A percentile compares a stretch with the other conserved stretches of the same genome.
Evolutionary conservation across 2,329 filamentous ascomycete species (phyloP).

Genomic region (Trichoderma citrinoviride): DNA sequence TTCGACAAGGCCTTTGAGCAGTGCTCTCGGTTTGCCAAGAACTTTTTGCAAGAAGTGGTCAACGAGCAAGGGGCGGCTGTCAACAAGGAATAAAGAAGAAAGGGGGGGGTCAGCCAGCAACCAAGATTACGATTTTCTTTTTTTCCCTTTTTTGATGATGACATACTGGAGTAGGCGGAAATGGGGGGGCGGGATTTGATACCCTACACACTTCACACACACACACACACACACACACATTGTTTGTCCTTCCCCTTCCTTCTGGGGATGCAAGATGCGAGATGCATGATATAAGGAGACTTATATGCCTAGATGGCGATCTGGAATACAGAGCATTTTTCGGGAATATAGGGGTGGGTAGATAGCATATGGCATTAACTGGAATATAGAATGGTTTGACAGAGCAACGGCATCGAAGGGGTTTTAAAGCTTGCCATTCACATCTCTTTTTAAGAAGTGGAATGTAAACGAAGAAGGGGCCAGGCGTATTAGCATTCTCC

Average conservation of each 20-base stretch:
- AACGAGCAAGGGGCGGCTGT: slow-evolving; percentile 22
- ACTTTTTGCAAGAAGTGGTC: slow-evolving; percentile 63
- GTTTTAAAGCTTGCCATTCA: too few relatives aligned
- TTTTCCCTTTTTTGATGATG: neutral
- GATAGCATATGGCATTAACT: neutral
- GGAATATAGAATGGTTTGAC: neutral
- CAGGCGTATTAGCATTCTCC: too few relatives aligned
- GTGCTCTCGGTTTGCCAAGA: slow-evolving; percentile 70
- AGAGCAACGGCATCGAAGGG: neutral
- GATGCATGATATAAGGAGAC: neutral
- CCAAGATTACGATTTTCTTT: neutral
- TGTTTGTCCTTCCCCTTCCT: neutral
- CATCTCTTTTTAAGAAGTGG: too few relatives aligned
- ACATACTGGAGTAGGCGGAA: slow-evolving; percentile 10
- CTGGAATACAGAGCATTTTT: neutral
- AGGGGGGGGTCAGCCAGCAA: neutral
- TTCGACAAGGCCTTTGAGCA: slow-evolving; percentile 89
- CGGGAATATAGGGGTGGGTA: neutral
- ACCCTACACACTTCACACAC: slow-evolving; percentile 1
- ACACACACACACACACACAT: too few relatives aligned
- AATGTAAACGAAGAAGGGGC: too few relatives aligned
- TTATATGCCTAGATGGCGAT: slow-evolving; percentile 11
- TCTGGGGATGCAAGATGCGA: neutral
- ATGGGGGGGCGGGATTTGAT: slow-evolving; percentile 10
- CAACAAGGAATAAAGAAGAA: neutral